Percentiles rank a stretch among this genome's conserved stretches.
Evolutionary conservation across 495 filamentous ascomycete species (phyloP).

Genomic region (Podospora comata): DNA sequence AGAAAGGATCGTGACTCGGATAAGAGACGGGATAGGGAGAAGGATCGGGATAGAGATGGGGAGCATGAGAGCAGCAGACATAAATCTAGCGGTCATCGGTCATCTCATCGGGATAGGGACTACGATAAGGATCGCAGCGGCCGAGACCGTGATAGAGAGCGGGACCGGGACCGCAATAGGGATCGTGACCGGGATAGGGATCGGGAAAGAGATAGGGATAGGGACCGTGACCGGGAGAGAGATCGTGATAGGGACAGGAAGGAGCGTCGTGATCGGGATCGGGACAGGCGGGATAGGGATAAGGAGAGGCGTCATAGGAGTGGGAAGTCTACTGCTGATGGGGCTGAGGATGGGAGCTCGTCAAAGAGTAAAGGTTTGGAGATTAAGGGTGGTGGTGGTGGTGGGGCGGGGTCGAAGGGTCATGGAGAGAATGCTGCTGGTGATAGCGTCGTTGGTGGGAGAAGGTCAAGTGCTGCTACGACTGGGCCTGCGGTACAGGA

Average conservation of each 20-base stretch:
- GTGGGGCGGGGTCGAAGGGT: slow-evolving; percentile 10
- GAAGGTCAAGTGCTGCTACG: slow-evolving; percentile 21
- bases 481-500: slow-evolving; percentile 48
- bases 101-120: slow-evolving; percentile 48
- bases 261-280: slow-evolving; percentile 40
- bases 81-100: slow-evolving; percentile 41
- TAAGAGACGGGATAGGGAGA: slow-evolving; percentile 39
- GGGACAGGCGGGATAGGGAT: slow-evolving; percentile 38
- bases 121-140: slow-evolving; percentile 37
- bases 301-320: slow-evolving; percentile 45
- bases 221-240: slow-evolving; percentile 44
- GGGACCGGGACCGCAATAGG: slow-evolving; percentile 36
- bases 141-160: slow-evolving; percentile 42
- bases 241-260: slow-evolving; percentile 41
- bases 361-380: slow-evolving; percentile 32
- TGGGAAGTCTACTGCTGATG: slow-evolving; percentile 41
- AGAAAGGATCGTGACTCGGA: slow-evolving; percentile 47
- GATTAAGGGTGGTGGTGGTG: slow-evolving; percentile 30
- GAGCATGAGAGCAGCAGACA: slow-evolving; percentile 35
- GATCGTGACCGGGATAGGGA: slow-evolving; percentile 40
- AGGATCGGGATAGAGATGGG: slow-evolving; percentile 34
- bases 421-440: neutral
- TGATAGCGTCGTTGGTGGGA: neutral
- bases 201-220: slow-evolving; percentile 45
- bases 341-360: neutral